Base-by-base conservation (phyloP, 1,284 basidiomycete species). In the Chalciporus sp. region DNA sequence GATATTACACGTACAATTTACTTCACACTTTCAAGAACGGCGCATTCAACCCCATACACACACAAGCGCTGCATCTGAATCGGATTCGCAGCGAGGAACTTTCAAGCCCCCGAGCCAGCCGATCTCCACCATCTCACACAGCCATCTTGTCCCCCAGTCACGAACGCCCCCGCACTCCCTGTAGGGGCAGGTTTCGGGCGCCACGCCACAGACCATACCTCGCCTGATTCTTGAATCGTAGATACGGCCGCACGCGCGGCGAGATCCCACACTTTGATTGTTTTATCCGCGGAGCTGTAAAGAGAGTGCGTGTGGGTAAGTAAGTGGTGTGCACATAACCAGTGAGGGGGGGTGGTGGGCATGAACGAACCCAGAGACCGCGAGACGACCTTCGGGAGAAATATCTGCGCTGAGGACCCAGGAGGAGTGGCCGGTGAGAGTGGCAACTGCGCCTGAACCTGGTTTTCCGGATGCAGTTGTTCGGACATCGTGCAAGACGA, bases 201-300 rank as follows among this genome's bases (percentile, higher is more conserved):
- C 92, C 92, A 95, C 19, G 86, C 84, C 8, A 95, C 86, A 16
- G 83, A 80, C 93, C 93, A 95, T 1, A 95, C 89, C 64, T 93
- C 90, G 17, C 86, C 88, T 1, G 84, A 82, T 47, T 92, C 88
- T 60, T 87, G 83, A 6, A 87, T 79, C 0, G 90, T 92, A 31
- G 85, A 90, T 5, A 95, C 91, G 26, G 86, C 85, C 1, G 85
- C 76, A 8, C 92, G 84, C 28, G 91, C 82, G 2, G 79, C 82
- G 43, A 95, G 81, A 64, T 95, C 93, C 93, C 93, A 95, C 3
- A 95, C 82, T 67, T 92, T 93, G 62, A 93, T 84, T 2, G 84
- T 85, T 67, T 87, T 89, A 72, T 95, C 93, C 12, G 92, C 88
- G 42, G 90, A 92, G 12, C 90, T 92, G 39, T 17, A 42, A 44